Conservation (phyloP, 2,329 filamentous ascomycete genomes). For the Alternaria solani region DNA sequence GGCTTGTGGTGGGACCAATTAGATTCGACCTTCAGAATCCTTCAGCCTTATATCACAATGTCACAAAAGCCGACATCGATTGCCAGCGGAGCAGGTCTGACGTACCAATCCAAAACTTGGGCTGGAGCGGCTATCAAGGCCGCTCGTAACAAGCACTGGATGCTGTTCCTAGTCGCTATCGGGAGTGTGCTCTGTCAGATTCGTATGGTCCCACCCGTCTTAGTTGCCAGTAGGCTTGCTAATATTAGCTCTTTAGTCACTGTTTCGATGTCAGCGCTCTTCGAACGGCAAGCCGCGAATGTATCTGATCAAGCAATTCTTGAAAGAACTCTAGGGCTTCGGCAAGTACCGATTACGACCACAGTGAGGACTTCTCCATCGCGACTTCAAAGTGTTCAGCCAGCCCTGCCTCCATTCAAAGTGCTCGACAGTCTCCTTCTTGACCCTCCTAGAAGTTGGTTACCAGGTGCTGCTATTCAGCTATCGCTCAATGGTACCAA, state of each 20-base stretch:
- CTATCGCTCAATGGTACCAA: conserved; percentile 20
- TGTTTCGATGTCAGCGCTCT: conserved; percentile 32
- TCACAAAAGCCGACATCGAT: conserved; percentile 19
- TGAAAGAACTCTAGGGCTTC: conserved; percentile 14
- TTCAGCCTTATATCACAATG: conserved; percentile 34
- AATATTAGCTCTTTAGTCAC: neutral
- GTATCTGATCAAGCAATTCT: conserved; percentile 4
- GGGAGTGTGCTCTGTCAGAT: conserved; percentile 25
- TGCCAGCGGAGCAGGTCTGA: conserved; percentile 20
- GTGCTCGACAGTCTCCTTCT: neutral
- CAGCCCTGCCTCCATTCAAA: neutral
- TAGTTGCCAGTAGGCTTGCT: no score
- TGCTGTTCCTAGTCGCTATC: conserved; percentile 20
- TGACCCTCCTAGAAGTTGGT: conserved; percentile 21
- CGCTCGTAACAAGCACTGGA: conserved; percentile 20
- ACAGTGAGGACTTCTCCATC: neutral
- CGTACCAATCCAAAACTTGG: conserved; percentile 30
- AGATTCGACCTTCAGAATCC: conserved; percentile 24
- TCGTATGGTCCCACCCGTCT: conserved; percentile 4
- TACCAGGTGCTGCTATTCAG: conserved; percentile 20
- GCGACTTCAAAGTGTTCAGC: neutral
- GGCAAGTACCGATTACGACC: conserved; percentile 13
- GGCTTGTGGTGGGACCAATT: conserved; percentile 35
- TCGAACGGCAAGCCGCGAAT: conserved; percentile 20
- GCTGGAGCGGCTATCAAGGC: conserved; percentile 23